A percentile compares a stretch with the other conserved stretches of the same genome.
phyloP scores from a whole-genome alignment of 2,329 filamentous ascomycete species.

The Talaromyces sp. region DNA sequence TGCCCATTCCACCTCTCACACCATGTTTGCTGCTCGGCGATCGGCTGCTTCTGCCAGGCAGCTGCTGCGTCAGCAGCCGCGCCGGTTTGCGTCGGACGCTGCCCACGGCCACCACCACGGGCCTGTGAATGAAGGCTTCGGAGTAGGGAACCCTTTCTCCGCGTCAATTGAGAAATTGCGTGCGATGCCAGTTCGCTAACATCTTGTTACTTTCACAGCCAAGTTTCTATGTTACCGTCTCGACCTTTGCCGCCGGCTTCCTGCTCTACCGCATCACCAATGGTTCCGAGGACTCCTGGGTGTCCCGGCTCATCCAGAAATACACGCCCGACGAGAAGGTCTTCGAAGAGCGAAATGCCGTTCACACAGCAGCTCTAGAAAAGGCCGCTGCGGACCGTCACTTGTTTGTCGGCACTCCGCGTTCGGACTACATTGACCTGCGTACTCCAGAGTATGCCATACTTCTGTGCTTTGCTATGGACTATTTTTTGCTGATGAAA shows the following conservation, averaged over 20 bases:
- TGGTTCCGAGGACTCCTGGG: constrained; percentile 30
- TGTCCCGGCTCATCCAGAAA: constrained; percentile 48
- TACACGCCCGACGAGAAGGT: constrained; percentile 50
- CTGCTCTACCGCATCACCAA: constrained; percentile 38
- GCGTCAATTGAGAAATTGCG: background rate
- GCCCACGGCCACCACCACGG: constrained; percentile 31
- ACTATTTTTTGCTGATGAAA: background rate
- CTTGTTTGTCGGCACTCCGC: constrained; percentile 47
- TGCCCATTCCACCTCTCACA: constrained; percentile 15
- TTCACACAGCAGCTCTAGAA: constrained; percentile 58
- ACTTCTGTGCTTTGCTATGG: background rate
- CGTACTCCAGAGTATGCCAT: constrained; percentile 59
- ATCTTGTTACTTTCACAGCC: constrained; percentile 24
- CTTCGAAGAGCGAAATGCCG: constrained; percentile 52
- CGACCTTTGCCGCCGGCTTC: constrained; percentile 37
- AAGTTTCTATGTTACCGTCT: constrained; percentile 43
- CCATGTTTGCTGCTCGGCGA: constrained; percentile 39
- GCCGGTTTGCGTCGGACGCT: constrained; percentile 39
- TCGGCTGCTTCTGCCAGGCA: constrained; percentile 27
- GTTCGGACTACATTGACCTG: constrained; percentile 46
- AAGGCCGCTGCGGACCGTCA: constrained; percentile 59
- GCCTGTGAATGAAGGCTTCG: constrained; percentile 42
- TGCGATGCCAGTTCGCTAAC: background rate
- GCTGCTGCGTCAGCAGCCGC: constrained; percentile 37
- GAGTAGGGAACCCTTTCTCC: constrained; percentile 31